Evolutionary conservation across 2,329 filamentous ascomycete species (phyloP), one percentile per base, ranked within the genome.

Genomic region (Aspergillus sp.): DNA sequence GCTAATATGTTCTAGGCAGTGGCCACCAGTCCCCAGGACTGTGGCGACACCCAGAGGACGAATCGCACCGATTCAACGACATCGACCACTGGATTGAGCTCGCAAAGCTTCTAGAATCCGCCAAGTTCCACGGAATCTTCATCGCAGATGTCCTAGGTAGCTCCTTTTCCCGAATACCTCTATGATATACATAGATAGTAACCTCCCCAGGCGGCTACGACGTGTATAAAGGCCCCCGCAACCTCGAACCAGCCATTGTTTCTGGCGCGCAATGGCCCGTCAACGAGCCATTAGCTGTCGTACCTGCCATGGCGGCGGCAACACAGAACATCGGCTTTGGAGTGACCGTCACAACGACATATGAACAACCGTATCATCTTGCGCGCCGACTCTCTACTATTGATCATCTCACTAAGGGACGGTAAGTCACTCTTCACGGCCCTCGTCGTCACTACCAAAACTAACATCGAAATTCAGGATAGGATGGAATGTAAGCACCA

Each of bases 261-360:
- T 85, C 86, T 0, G 88, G 86, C 1, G 86, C 87, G 0, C 88
- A 91, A 72, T 90, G 86, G 82, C 88, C 88, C 0, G 85, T 90
- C n/a, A 89, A 89, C 61, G 88, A 91, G 70, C 88, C 88, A 0
- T 69, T 90, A 1, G 82, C 84, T 1, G 81, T 87, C 2, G 79
- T 90, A 0, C 81, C 87, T 2, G 87, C 87, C 2, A 89, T 90
- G 87, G 87, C 88, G 0, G 87, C 87, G 1, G 87, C 80, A 0
- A 90, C 88, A 0, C 82, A 85, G 64, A 89, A 80, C 60, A 82
- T 91, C n/a, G 85, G 84, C 0, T 90, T 91, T 62, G 88, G 88
- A 0, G 85, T 90, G 1, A 90, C 88, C 0, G 82, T 87, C 0
- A 84, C 85, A 1, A 89, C 88, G 0, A 89, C 86, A 0, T 91